Conservation (phyloP, 345 rosid genomes). For the Reutealis trisperma region DNA sequence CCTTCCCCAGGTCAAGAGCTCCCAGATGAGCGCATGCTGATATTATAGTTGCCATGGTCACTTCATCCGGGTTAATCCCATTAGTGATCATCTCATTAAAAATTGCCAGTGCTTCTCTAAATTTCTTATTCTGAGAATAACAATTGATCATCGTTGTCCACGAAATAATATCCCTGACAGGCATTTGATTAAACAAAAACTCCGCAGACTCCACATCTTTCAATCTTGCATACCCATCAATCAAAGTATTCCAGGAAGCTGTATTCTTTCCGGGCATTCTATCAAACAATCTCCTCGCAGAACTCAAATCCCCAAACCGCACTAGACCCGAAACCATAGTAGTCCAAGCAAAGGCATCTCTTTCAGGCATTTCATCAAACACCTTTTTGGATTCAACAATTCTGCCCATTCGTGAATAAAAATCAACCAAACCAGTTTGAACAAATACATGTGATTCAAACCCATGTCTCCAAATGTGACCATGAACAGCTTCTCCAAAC, state of each 20-base stretch:
- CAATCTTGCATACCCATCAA: slow-evolving; percentile 63
- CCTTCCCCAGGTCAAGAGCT: slow-evolving; percentile 58
- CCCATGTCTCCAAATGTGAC: slow-evolving; percentile 62
- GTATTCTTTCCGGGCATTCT: slow-evolving; percentile 55
- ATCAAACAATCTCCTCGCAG: slow-evolving; percentile 53
- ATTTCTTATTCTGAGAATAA: slow-evolving; percentile 60
- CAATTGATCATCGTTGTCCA: slow-evolving; percentile 87
- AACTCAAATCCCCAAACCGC: slow-evolving; percentile 42
- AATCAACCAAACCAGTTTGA: slow-evolving; percentile 66
- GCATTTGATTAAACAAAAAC: slow-evolving; percentile 59
- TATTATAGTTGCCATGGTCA: slow-evolving; percentile 66
- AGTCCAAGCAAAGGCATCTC: slow-evolving; percentile 62
- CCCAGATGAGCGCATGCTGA: slow-evolving; percentile 91
- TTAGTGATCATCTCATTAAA: slow-evolving; percentile 55
- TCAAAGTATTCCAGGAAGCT: slow-evolving; percentile 69
- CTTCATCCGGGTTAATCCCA: slow-evolving; percentile 60
- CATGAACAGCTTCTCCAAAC: slow-evolving; percentile 58
- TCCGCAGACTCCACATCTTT: slow-evolving; percentile 52
- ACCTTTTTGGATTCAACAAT: slow-evolving; percentile 47
- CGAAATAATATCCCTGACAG: slow-evolving; percentile 56
- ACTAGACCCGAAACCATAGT: slow-evolving; percentile 52
- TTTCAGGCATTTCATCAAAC: slow-evolving; percentile 74
- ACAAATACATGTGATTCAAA: slow-evolving; percentile 57
- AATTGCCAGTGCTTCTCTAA: slow-evolving; percentile 52
- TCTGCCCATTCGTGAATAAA: slow-evolving; percentile 48